Base-by-base conservation (phyloP, 768 basidiomycete genomes). In the Hygrophorus pudorinus region DNA sequence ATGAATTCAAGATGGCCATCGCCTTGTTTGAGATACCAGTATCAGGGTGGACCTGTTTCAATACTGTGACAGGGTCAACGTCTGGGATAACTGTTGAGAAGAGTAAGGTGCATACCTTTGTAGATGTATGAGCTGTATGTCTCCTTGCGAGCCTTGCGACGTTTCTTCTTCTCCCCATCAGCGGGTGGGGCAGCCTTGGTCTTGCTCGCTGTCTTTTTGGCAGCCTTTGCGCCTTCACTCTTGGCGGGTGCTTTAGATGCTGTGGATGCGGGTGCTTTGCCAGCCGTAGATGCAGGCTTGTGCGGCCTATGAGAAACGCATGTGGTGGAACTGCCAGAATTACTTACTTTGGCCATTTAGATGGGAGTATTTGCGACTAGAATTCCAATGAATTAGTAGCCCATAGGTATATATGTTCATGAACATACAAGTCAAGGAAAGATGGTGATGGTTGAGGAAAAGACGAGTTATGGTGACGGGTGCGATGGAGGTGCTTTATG, bases 11-110 rank as follows among this genome's bases (percentile, higher is more conserved):
- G 57, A 92, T 91, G 50, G 85, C 82, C 86, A 91, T 89, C 2
- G 85, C 84, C 66, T 94, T 94, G 78, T 90, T 94, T 30, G 91
- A 94, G 76, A 96, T 94, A 83, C 93, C 93, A 43, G 92, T 94
- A 57, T 94, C 92, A 43, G 93, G 94, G 70, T 94, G 93, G 51
- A 96, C 91, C 70, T 96, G 94, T 70, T 87, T 96, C 56, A 96
- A 75, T 52, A 96, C 92, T 89, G 46, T 5, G 48, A 21, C 16
- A 35, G 10, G 34, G 5, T 6, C 1, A 34, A 4, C 5, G 42
- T 24, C 8, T 2, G 11, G 20, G 14, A 16, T 13, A 40, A 16
- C 9, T 14, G 18, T 7, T 41, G 6, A 32, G 10, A 32, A 29
- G 9, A 8, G 17, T 14, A 21, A 30, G 12, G 56, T 69, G n/a